A percentile compares a stretch with the other conserved stretches of the same genome.
phyloP scores from a whole-genome alignment of 345 rosid species.

The Cardiospermum halicacabum region DNA sequence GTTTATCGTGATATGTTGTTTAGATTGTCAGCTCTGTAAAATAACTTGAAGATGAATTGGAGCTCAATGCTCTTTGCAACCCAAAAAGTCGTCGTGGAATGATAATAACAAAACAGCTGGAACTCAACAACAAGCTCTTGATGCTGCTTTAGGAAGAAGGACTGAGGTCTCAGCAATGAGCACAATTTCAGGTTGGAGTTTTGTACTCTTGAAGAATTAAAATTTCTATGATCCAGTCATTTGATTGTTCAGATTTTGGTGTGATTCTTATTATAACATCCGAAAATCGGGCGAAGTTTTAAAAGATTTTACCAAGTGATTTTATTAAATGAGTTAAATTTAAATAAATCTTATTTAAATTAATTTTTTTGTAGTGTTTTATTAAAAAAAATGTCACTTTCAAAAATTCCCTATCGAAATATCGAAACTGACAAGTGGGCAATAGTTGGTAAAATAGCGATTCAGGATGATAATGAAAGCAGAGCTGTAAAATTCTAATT shows the following conservation, averaged over 20 bases:
- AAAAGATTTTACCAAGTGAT: slow-evolving; percentile 39
- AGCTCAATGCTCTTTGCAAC: slow-evolving; percentile 91
- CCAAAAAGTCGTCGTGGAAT: slow-evolving; percentile 93
- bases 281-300: no score
- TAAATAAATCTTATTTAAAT: no score
- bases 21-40: slow-evolving; percentile 98
- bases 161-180: slow-evolving; percentile 83
- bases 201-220: background rate
- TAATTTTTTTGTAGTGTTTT: no score
- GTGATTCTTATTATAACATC: background rate
- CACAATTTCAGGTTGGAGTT: slow-evolving; percentile 78
- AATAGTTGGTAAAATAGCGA: no score
- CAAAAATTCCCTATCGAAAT: no score
- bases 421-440: no score
- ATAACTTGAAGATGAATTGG: slow-evolving; percentile 99
- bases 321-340: no score
- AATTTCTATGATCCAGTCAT: background rate
- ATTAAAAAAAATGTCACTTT: no score
- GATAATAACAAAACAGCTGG: slow-evolving; percentile 92
- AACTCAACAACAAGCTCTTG: slow-evolving; percentile 82
- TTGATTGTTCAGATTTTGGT: background rate
- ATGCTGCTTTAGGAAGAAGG: slow-evolving; percentile 90
- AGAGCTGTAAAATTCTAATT: no score
- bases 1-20: slow-evolving; percentile 16
- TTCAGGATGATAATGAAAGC: no score